Conservation (phyloP, 2,329 filamentous ascomycete genomes). For the Fusarium sp. region DNA sequence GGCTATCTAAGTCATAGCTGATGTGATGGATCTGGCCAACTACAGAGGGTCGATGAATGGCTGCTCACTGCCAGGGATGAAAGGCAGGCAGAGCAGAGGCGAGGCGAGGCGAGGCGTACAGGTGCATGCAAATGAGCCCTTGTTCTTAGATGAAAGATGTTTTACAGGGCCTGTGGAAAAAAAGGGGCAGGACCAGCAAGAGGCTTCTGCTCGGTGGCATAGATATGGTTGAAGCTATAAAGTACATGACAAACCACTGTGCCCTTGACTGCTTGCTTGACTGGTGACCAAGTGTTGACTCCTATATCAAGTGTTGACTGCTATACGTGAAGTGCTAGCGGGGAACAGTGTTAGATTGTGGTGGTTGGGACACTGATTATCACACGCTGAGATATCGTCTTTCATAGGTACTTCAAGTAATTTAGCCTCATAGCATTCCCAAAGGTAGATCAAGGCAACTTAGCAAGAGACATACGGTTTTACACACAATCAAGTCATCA, state of each 20-base stretch:
- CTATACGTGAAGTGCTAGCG: too few species aligned
- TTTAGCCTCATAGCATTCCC: too few species aligned
- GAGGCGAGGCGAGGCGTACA: slow-evolving; percentile 23
- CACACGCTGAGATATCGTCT: too few species aligned
- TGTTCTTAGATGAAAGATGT: slow-evolving; percentile 38
- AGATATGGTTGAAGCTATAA: slow-evolving; percentile 41
- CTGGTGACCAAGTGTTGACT: neutral
- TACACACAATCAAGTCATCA: too few species aligned
- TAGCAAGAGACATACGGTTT: too few species aligned
- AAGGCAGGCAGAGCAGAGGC: neutral
- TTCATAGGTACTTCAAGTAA: too few species aligned
- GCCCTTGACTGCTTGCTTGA: neutral
- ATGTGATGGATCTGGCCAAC: slow-evolving; percentile 3
- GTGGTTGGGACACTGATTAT: too few species aligned
- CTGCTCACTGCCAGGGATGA: slow-evolving; percentile 7
- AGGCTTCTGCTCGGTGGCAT: slow-evolving; percentile 34
- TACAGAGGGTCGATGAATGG: slow-evolving; percentile 1
- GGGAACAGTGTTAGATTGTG: too few species aligned
- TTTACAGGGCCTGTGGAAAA: slow-evolving; percentile 31
- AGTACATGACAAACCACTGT: slow-evolving; percentile 29
- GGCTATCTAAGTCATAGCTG: slow-evolving; percentile 1
- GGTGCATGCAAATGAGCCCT: slow-evolving; percentile 23
- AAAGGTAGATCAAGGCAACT: too few species aligned
- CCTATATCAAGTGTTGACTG: too few species aligned
- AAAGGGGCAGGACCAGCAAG: slow-evolving; percentile 24